Conservation (phyloP, 2,329 filamentous ascomycete genomes). For the Colletotrichum horii region DNA sequence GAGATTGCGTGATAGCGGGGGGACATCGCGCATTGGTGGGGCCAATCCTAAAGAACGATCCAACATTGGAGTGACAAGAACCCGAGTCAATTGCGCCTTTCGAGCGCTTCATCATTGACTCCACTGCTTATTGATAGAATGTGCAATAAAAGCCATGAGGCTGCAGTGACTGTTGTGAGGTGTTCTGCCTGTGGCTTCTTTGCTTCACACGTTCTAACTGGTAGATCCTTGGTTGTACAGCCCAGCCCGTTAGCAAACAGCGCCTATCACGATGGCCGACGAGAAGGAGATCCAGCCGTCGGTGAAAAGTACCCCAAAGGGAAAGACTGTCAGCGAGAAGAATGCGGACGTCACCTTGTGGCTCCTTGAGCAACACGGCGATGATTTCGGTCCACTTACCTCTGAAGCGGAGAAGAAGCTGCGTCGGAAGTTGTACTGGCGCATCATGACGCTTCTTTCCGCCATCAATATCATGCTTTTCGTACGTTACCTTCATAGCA, state of each 20-base stretch:
- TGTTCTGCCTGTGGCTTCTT: background rate
- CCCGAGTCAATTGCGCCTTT: background rate
- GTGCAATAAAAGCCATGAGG: background rate
- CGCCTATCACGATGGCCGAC: background rate
- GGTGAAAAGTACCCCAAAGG: background rate
- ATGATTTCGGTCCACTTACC: constrained; percentile 33
- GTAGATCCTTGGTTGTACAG: background rate
- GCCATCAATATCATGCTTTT: constrained; percentile 41
- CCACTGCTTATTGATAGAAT: background rate
- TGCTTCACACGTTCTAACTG: background rate
- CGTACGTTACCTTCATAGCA: constrained; percentile 26
- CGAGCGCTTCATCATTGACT: background rate
- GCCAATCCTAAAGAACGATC: background rate
- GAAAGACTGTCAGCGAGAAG: constrained; percentile 22
- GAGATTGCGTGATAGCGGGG: constrained; percentile 17
- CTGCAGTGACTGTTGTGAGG: background rate
- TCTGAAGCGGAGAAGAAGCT: constrained; percentile 35
- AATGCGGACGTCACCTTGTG: constrained; percentile 41
- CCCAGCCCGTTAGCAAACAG: background rate
- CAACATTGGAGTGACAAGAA: background rate
- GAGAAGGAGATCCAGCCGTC: background rate
- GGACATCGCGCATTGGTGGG: constrained; percentile 1
- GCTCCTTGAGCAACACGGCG: constrained; percentile 37
- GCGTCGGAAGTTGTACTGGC: constrained; percentile 35
- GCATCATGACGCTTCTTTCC: constrained; percentile 35